Evolutionary conservation across 1,139 yeast genomes (phyloP), one percentile per base, ranked within the genome.

Genomic region (Saccharomycopsis hybrid): DNA sequence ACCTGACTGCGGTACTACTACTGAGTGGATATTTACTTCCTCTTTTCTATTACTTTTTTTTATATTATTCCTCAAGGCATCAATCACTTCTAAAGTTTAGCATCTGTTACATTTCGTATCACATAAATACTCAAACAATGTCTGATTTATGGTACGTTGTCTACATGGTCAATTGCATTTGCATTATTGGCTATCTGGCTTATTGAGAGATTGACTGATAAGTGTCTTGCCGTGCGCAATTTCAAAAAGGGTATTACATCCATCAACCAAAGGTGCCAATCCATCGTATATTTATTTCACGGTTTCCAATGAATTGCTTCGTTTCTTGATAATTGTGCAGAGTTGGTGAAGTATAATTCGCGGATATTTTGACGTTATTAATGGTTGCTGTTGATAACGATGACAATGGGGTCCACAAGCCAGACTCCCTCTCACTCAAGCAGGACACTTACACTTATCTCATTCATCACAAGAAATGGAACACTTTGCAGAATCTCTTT

Each of bases 131-230:
- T n/a, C n/a, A n/a, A 31, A 42, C 11, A n/a, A 74, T 74, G 78
- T 73, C 78, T 64, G 80, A 75, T 67, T 74, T 75, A 71, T 75
- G 80, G 80, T 75, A 74, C 62, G 80, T 57, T 29, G 38, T 11
- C 11, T 31, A 33, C 25, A 3, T 8, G 33, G 2, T 32, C 18
- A 31, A 7, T 25, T 30, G 3, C 28, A 25, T 18, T 31, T 30
- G 4, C 27, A 24, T 30, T 7, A 18, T 32, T 41, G 31, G 31
- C 40, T 36, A 39, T 41, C 24, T 13, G 31, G 11, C 36, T 24
- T 35, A 7, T 43, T 39, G 37, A 13, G 35, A 31, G 35, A 32
- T 24, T 41, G 45, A 32, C 39, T 11, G 7, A 31, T 31, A 31
- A 31, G 39, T 36, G 3, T 36, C 24, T 36, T n/a, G 39, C 24